Conservation (phyloP, 2,329 filamentous ascomycete genomes). For the Helminthosporium solani region DNA sequence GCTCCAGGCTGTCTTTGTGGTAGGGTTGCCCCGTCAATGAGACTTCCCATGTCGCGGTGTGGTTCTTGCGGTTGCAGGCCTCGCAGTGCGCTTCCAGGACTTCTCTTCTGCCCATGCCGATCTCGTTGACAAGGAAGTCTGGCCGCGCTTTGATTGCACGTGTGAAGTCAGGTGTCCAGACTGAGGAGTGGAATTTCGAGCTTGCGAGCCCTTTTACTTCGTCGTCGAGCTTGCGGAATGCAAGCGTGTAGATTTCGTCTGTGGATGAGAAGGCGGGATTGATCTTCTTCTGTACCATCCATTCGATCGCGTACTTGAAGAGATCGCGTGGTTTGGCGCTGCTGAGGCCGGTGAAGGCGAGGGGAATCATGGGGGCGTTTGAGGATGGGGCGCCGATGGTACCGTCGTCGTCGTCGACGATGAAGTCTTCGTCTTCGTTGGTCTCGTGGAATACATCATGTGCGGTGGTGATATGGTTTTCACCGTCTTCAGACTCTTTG, state of each 20-base stretch:
- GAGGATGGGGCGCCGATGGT: slow-evolving; percentile 57
- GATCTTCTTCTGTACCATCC: slow-evolving; percentile 78
- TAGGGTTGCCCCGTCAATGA: slow-evolving; percentile 68
- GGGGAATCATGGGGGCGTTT: slow-evolving; percentile 57
- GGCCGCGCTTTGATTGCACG: slow-evolving; percentile 66
- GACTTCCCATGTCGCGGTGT: slow-evolving; percentile 66
- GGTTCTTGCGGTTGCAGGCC: slow-evolving; percentile 68
- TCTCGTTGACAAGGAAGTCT: slow-evolving; percentile 47
- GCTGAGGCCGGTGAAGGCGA: slow-evolving; percentile 67
- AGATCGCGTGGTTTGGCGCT: slow-evolving; percentile 69
- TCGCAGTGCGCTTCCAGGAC: slow-evolving; percentile 54
- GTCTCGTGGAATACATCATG: slow-evolving; percentile 54
- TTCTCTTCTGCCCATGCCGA: slow-evolving; percentile 13
- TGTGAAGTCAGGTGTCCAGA: slow-evolving; percentile 69
- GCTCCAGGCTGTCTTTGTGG: slow-evolving; percentile 63
- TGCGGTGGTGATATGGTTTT: slow-evolving; percentile 28
- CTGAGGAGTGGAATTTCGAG: slow-evolving; percentile 70
- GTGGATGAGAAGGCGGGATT: slow-evolving; percentile 67
- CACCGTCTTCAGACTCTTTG: slow-evolving; percentile 11
- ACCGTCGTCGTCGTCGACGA: slow-evolving; percentile 61
- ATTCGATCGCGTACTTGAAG: slow-evolving; percentile 73
- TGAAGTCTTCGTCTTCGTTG: slow-evolving; percentile 63
- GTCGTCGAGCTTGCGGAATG: slow-evolving; percentile 71
- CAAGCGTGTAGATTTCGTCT: slow-evolving; percentile 65
- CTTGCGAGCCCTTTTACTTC: slow-evolving; percentile 67